Evolutionary conservation across 257 asterid species (phyloP), one percentile per base, ranked within the genome.

Genomic region (Lycium ferocissimum): DNA sequence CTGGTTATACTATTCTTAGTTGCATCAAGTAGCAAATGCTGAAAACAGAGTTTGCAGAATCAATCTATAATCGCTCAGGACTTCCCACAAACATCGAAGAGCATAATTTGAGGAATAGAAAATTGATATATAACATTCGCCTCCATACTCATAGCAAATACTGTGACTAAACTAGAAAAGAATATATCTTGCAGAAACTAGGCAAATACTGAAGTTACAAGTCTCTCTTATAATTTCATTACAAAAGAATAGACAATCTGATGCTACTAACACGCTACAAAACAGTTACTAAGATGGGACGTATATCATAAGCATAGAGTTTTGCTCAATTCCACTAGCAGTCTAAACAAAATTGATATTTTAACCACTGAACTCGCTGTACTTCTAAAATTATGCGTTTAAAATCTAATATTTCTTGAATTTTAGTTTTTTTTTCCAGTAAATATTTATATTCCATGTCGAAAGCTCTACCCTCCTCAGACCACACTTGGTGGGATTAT

Each of bases 161-260:
- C 2, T 38, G 7, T 35, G 3, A 43, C 35, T 18, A 38, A 45
- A 43, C 18, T 45, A 72, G 18, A n/a, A 45, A 43, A 72, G 54
- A 45, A n/a, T n/a, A 6, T 45, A 6, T 45, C 18, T 17, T 38
- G 35, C 56, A 69, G 18, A 40, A 71, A 40, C 7, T 9, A 43
- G 56, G 35, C 56, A 72, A 40, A 72, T 6, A 5, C 15, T 72
- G 4, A 72, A 72, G 80, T 45, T 9, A 72, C 38, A 45, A 72
- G 17, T 18, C 35, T 8, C 54, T 38, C 54, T 70, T 17, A 17
- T 70, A 10, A 9, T 73, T 47, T 73, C 4, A 47, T 47, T 45
- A 11, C 11, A 73, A n/a, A 47, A 73, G 59, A 73, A 73, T 45
- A 45, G 58, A n/a, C 80, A 45, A 72, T 72, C 80, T 43, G 20